Conservation (phyloP, 2,329 filamentous ascomycete genomes). For the Venturia aucupariae region DNA sequence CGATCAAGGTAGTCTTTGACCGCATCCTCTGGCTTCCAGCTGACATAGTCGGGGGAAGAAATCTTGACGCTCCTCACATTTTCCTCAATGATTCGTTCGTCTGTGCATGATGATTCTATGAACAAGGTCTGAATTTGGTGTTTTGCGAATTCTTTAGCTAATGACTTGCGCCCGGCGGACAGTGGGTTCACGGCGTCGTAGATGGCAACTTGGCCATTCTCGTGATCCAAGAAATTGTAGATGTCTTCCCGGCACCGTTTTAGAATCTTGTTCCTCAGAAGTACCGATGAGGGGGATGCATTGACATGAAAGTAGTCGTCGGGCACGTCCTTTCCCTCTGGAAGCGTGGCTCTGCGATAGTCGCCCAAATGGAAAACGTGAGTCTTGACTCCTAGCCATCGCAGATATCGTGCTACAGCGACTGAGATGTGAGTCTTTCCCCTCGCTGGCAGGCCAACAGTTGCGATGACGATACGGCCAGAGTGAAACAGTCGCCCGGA, state of each 20-base stretch:
- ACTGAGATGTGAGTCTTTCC: constrained; percentile 99
- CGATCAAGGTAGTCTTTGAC: constrained; percentile 84
- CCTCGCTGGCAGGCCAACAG: constrained; percentile 86
- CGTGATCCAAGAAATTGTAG: constrained; percentile 89
- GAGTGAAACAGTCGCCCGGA: constrained; percentile 95
- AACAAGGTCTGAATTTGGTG: constrained; percentile 94
- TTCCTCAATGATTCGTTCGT: constrained; percentile 87
- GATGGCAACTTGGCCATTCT: constrained; percentile 96
- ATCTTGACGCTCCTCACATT: constrained; percentile 98
- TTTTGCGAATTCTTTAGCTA: constrained; percentile 96
- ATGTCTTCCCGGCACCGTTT: constrained; percentile 98
- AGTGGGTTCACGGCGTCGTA: constrained; percentile 97
- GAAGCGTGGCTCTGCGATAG: constrained; percentile 86
- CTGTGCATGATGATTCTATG: constrained; percentile 90
- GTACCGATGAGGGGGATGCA: constrained; percentile 83
- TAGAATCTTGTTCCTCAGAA: constrained; percentile 90
- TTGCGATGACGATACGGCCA: constrained; percentile 92
- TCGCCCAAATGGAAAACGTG: constrained; percentile 96
- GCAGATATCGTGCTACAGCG: constrained; percentile 84
- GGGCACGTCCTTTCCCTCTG: constrained; percentile 72
- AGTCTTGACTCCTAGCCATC: constrained; percentile 97
- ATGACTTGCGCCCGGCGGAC: constrained; percentile 65
- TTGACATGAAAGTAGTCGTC: constrained; percentile 98
- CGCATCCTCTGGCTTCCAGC: constrained; percentile 86
- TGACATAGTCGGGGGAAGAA: constrained; percentile 89